Percentiles rank a stretch among this genome's conserved stretches.
phyloP scores from a whole-genome alignment of 768 basidiomycete genomes.

The Leccinum truebloodii region DNA sequence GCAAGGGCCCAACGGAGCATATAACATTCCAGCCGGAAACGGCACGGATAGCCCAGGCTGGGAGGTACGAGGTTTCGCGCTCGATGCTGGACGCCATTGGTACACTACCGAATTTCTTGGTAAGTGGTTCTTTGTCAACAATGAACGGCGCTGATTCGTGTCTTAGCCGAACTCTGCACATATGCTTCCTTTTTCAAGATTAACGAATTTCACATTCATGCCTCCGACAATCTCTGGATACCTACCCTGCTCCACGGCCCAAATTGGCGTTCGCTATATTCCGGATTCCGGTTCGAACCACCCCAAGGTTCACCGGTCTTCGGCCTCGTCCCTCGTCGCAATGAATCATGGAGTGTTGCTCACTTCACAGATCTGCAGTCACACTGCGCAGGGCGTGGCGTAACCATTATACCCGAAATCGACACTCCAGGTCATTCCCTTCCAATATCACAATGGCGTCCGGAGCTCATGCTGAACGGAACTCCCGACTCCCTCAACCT shows the following conservation, averaged over 20 bases:
- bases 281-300: slow-evolving; percentile 44
- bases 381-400: slow-evolving; percentile 39
- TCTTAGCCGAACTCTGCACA: slow-evolving; percentile 42
- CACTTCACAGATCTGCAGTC: slow-evolving; percentile 37
- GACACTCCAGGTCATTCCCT: slow-evolving; percentile 48
- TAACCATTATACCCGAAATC: slow-evolving; percentile 44
- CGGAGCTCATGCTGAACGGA: slow-evolving; percentile 38
- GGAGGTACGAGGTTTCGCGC: slow-evolving; percentile 48
- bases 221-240: slow-evolving; percentile 46
- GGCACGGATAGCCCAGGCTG: slow-evolving; percentile 44
- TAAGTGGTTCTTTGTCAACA: slow-evolving; percentile 10
- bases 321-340: slow-evolving; percentile 38
- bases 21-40: slow-evolving; percentile 33
- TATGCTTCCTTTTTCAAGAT: slow-evolving; percentile 49
- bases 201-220: slow-evolving; percentile 45
- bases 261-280: slow-evolving; percentile 42
- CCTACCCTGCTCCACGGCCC: slow-evolving; percentile 39
- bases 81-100: slow-evolving; percentile 49
- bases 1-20: slow-evolving; percentile 7
- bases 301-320: slow-evolving; percentile 33
- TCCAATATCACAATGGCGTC: slow-evolving; percentile 47
- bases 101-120: slow-evolving; percentile 41
- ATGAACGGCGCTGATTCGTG: background rate
- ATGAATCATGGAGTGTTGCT: slow-evolving; percentile 42
- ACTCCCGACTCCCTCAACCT: slow-evolving; percentile 41